Base-by-base conservation (phyloP, 1,139 yeast genomes). In the Yamadazyma atlantica region DNA sequence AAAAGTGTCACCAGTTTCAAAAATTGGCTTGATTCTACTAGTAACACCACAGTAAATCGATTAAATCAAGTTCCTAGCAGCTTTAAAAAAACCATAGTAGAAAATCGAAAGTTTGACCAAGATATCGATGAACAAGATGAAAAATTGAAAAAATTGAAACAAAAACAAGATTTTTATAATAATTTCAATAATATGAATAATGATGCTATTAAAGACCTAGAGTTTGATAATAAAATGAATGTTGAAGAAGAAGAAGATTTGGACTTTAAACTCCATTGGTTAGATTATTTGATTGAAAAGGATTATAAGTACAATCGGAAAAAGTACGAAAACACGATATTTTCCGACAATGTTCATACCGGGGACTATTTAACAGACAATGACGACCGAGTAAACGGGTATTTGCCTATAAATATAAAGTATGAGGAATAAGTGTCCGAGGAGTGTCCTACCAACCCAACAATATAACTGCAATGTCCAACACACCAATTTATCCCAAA, bases 291-390 rank as follows among this genome's bases (percentile, higher is more conserved):
- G 44, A 60, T 68, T 9, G 77, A 71, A 42, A 71, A 71, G 40
- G 75, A 71, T 44, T 51, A 66, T 37, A 66, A 66, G 43, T 57
- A 70, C 41, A 75, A 75, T 7, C 71, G 69, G 38, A 68, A 65
- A 44, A 67, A 67, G 43, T 69, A 62, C 42, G 48, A 60, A 36
- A 59, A 61, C 39, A 64, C 73, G 3, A 51, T 59, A 15, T 53
- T 69, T 16, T 33, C 13, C 24, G 37, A 40, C 2, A 27, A 35
- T 9, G 35, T 34, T 3, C 16, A 30, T 11, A 23, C 22, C 11
- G 50, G 50, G 3, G 52, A 49, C 21, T 49, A 49, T 33, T 30
- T 49, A 12, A 21, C 41, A 5, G 51, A 47, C 19, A 28, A 35
- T 1, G 35, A 39, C 3, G 36, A 39, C 2, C 42, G 33, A 3